Evolutionary conservation across 2,329 filamentous ascomycete genomes (phyloP).

Genomic region (Tolypocladium pustulatum): DNA sequence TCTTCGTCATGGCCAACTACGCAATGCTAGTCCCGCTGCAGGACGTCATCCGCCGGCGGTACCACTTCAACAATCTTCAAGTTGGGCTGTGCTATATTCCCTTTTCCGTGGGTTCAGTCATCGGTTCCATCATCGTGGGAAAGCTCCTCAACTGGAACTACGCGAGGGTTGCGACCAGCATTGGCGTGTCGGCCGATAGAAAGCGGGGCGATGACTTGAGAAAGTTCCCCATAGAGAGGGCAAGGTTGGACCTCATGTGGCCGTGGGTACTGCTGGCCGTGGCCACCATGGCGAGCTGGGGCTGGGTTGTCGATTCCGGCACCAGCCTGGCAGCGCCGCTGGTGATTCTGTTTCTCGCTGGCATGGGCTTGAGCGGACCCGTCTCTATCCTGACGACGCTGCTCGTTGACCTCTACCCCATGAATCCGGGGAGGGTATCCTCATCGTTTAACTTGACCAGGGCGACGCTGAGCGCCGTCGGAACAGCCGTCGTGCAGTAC

Average conservation of each 20-base stretch:
- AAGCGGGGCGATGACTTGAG: constrained; percentile 27
- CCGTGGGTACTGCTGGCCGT: constrained; percentile 32
- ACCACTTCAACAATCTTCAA: constrained; percentile 23
- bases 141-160: constrained; percentile 52
- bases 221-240: constrained; percentile 25
- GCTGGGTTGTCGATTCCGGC: constrained; percentile 29
- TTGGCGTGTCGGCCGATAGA: constrained; percentile 36
- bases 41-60: constrained; percentile 19
- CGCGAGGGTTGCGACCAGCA: constrained; percentile 35
- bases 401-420: constrained; percentile 31
- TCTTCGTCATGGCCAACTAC: constrained; percentile 23
- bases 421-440: constrained; percentile 27
- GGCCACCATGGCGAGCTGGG: constrained; percentile 28
- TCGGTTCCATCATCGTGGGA: constrained; percentile 28
- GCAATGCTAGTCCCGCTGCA: constrained; percentile 21
- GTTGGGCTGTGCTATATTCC: constrained; percentile 33
- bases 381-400: constrained; percentile 30
- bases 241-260: constrained; percentile 24
- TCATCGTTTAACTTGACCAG: constrained; percentile 30
- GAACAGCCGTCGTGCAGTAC: constrained; percentile 27
- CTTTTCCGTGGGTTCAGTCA: constrained; percentile 23
- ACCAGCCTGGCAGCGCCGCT: constrained; percentile 28
- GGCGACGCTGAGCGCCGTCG: constrained; percentile 27
- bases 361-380: constrained; percentile 24
- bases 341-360: constrained; percentile 26